phyloP scores from a whole-genome alignment of 2,329 filamentous ascomycete species.

The Colletotrichum lindemuthianum region DNA sequence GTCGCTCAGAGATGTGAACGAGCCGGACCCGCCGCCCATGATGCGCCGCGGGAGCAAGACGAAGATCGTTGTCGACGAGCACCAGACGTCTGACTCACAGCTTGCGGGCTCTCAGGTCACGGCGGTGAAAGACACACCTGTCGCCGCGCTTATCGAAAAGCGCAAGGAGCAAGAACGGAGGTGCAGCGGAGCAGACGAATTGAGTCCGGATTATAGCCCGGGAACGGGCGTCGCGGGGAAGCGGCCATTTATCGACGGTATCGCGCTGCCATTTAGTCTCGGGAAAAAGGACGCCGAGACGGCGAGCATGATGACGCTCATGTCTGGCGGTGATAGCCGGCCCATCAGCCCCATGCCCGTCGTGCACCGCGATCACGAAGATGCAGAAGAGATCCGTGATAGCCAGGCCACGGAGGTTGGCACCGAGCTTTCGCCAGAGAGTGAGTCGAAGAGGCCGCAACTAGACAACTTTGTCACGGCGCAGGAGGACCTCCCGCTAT shows the following conservation, averaged over 20 bases:
- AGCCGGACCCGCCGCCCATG: constrained; percentile 46
- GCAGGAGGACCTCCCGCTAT: constrained; percentile 52
- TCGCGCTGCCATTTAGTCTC: constrained; percentile 79
- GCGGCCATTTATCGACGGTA: constrained; percentile 72
- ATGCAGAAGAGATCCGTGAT: neutral
- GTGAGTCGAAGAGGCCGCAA: constrained; percentile 46
- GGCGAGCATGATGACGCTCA: constrained; percentile 76
- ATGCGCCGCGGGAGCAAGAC: constrained; percentile 55
- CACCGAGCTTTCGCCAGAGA: neutral
- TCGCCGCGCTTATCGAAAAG: constrained; percentile 54
- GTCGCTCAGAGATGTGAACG: constrained; percentile 52
- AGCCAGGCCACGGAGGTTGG: constrained; percentile 8
- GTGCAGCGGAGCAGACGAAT: constrained; percentile 46
- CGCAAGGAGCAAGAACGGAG: constrained; percentile 49
- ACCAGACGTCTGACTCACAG: constrained; percentile 50
- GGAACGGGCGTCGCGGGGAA: constrained; percentile 66
- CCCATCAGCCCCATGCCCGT: constrained; percentile 45
- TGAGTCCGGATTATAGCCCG: constrained; percentile 54
- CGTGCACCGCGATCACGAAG: constrained; percentile 6
- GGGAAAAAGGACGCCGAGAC: constrained; percentile 68
- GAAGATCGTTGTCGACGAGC: constrained; percentile 61
- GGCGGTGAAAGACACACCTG: constrained; percentile 52
- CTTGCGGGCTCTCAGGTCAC: constrained; percentile 35
- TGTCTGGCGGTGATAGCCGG: constrained; percentile 52
- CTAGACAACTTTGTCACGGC: constrained; percentile 68